Conservation (phyloP, 768 basidiomycete species). For the Lyophyllum semitale region DNA sequence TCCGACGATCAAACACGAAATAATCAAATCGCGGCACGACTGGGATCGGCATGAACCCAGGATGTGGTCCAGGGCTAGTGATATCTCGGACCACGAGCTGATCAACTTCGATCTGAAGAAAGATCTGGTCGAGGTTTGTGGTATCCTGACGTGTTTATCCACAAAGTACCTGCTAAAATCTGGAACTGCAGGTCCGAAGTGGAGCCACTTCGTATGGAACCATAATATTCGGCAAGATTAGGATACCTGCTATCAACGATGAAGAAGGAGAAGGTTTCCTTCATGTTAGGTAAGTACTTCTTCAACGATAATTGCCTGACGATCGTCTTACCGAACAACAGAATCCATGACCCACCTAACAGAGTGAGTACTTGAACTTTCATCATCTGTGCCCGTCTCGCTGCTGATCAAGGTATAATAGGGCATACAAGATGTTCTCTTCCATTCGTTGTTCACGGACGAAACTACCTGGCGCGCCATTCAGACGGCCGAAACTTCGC, state of each 20-base stretch:
- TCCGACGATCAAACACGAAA: constrained; percentile 61
- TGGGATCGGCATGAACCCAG: constrained; percentile 75
- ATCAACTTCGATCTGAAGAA: constrained; percentile 49
- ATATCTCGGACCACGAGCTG: constrained; percentile 54
- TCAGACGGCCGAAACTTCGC: constrained; percentile 55
- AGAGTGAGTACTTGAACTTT: constrained; percentile 41
- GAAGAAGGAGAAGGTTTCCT: constrained; percentile 64
- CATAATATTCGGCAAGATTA: constrained; percentile 77
- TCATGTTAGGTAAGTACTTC: constrained; percentile 61
- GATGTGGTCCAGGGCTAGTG: constrained; percentile 67
- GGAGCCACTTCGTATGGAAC: constrained; percentile 65
- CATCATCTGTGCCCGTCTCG: background rate
- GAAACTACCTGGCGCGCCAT: constrained; percentile 68
- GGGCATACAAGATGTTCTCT: constrained; percentile 66
- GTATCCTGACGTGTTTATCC: background rate
- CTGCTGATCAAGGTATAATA: constrained; percentile 26
- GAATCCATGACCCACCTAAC: constrained; percentile 78
- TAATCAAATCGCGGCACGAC: constrained; percentile 62
- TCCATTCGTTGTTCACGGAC: constrained; percentile 73
- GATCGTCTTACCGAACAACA: constrained; percentile 23
- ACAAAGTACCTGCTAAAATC: background rate
- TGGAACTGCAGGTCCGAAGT: constrained; percentile 42
- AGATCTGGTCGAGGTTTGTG: constrained; percentile 42
- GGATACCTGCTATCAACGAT: constrained; percentile 66
- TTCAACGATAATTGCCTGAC: background rate